phyloP scores from a whole-genome alignment of 441 rosid genomes.

The Populus hybrid region DNA sequence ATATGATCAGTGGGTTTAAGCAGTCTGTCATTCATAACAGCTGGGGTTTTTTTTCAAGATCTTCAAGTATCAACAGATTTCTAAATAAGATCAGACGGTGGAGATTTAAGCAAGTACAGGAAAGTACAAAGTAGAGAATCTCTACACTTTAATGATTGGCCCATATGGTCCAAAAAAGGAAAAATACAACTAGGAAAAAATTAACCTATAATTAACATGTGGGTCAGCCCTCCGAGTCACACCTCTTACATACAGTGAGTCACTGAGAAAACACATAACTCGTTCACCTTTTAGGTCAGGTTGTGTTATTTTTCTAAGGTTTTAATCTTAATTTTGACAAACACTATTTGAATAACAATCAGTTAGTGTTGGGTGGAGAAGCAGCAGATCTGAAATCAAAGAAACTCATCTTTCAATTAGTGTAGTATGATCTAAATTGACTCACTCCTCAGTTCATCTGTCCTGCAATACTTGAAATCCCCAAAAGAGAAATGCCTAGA shows the following conservation, averaged over 20 bases:
- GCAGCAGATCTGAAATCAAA: constrained; percentile 42
- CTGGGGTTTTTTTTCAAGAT: too few species aligned
- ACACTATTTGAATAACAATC: constrained; percentile 36
- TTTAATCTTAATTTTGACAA: not conserved
- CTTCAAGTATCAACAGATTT: not conserved
- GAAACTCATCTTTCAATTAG: constrained; percentile 18
- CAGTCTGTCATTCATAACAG: too few species aligned
- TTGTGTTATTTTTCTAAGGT: constrained; percentile 3
- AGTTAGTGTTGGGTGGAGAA: constrained; percentile 12
- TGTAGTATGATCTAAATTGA: constrained; percentile 23
- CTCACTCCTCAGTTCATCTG: constrained; percentile 11
- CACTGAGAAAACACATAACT: constrained; percentile 9
- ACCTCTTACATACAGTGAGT: not conserved
- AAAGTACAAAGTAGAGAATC: constrained; percentile 11
- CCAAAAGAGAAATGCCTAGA: constrained; percentile 53
- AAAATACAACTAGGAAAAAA: not conserved
- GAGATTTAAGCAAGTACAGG: constrained; percentile 13
- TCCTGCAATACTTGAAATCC: constrained; percentile 14
- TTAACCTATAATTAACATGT: not conserved
- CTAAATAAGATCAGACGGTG: not conserved
- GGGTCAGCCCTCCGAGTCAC: not conserved
- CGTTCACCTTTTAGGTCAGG: constrained; percentile 37
- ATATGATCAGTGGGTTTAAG: too few species aligned
- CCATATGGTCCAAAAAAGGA: not conserved
- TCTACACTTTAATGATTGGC: constrained; percentile 1